Evolutionary conservation across 306 rosid genomes (phyloP).

Genomic region (Acacia melanoxylon): DNA sequence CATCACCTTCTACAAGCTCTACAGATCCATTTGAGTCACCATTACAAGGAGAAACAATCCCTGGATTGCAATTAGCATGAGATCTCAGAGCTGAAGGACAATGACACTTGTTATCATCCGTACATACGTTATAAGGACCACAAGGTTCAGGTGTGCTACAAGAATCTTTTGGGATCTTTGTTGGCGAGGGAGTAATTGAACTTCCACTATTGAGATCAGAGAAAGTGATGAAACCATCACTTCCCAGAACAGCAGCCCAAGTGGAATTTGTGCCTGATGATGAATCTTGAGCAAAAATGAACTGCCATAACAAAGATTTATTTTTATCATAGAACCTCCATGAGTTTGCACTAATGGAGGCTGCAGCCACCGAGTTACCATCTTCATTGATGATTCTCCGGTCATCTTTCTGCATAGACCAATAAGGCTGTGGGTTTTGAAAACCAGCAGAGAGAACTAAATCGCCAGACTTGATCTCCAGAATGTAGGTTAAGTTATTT

Average conservation of each 20-base stretch:
- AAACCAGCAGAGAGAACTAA: conserved; percentile 66
- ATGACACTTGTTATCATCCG: conserved; percentile 47
- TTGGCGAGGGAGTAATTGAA: conserved; percentile 39
- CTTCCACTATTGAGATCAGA: conserved; percentile 44
- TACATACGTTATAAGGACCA: conserved; percentile 63
- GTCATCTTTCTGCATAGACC: conserved; percentile 72
- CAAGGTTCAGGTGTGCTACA: conserved; percentile 82
- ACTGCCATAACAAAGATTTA: conserved; percentile 69
- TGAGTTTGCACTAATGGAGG: conserved; percentile 64
- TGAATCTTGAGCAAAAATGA: conserved; percentile 41
- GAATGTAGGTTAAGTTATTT: conserved; percentile 56
- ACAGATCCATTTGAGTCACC: conserved; percentile 19
- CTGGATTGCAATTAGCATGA: conserved; percentile 55
- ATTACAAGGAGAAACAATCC: conserved; percentile 60
- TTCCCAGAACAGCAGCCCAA: conserved; percentile 77
- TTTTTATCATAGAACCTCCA: conserved; percentile 75
- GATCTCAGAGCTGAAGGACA: conserved; percentile 78
- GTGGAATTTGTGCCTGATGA: conserved; percentile 42
- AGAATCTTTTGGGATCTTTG: conserved; percentile 54
- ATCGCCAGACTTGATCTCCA: conserved; percentile 74
- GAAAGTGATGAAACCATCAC: conserved; percentile 73
- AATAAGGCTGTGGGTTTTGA: conserved; percentile 72
- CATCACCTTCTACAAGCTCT: conserved; percentile 53
- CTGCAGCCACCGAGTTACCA: conserved; percentile 48
- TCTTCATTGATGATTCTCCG: conserved; percentile 53